Percentiles rank a stretch among this genome's conserved stretches.
These are phyloP conservation scores for Nothophaeocryptopus gaeumannii DNA, from an alignment of 2,329 filamentous ascomycete species.

Conservation along the genomic window DNA sequence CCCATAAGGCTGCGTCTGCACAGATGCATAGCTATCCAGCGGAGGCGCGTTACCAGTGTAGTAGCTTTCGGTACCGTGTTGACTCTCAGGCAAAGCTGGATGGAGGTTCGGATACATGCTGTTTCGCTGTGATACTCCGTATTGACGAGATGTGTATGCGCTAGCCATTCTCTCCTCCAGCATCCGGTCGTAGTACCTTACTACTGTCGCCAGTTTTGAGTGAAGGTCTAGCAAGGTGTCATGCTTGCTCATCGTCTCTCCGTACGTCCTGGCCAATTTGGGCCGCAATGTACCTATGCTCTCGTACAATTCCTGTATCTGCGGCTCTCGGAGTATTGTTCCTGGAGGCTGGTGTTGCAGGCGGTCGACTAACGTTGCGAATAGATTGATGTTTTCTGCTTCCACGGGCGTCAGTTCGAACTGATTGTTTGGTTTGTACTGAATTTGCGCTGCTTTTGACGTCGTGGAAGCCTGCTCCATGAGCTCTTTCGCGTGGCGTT, in stretches of 20 bases:
- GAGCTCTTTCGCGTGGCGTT: constrained; percentile 77
- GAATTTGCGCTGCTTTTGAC: constrained; percentile 54
- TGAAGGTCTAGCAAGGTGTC: constrained; percentile 92
- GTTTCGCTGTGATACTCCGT: constrained; percentile 42
- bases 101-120: constrained; percentile 71
- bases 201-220: constrained; percentile 90
- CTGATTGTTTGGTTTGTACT: constrained; percentile 75
- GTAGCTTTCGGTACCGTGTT: constrained; percentile 69
- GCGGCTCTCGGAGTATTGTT: constrained; percentile 92
- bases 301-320: constrained; percentile 97
- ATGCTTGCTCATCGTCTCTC: constrained; percentile 99
- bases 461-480: constrained; percentile 62
- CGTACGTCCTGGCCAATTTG: constrained; percentile 91
- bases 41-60: constrained; percentile 66
- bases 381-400: constrained; percentile 95
- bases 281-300: constrained; percentile 91
- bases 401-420: constrained; percentile 92
- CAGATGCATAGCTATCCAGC: constrained; percentile 44
- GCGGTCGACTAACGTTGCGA: constrained; percentile 88
- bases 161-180: constrained; percentile 90
- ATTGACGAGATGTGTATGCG: constrained; percentile 76
- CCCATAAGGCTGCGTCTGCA: constrained; percentile 50
- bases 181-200: constrained; percentile 97
- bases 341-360: constrained; percentile 92
- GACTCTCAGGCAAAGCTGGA: constrained; percentile 47